phyloP scores from a whole-genome alignment of 2,329 filamentous ascomycete species.

The Hirsutella rhossiliensis region DNA sequence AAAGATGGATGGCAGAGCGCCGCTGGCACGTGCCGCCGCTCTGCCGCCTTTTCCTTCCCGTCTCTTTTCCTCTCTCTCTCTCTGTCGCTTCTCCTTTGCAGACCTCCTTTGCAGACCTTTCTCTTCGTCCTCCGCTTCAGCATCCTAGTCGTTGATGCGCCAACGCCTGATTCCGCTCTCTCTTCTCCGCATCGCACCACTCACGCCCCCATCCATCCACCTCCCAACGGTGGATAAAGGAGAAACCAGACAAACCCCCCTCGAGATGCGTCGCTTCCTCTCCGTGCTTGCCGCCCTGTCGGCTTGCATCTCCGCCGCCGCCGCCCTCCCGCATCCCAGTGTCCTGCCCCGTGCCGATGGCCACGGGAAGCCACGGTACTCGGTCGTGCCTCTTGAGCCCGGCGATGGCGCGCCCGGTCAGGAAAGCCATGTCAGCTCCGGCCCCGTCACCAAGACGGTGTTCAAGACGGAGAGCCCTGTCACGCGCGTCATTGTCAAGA shows the following conservation, averaged over 20 bases:
- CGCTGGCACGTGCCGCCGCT: too few relatives aligned
- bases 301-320: constrained; percentile 11
- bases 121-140: too few relatives aligned
- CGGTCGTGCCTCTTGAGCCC: constrained; percentile 26
- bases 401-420: constrained; percentile 10
- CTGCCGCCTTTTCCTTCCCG: too few relatives aligned
- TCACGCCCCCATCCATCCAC: not conserved
- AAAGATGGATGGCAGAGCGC: not conserved
- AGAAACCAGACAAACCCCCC: not conserved
- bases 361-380: constrained; percentile 20
- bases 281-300: constrained; percentile 18
- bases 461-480: constrained; percentile 14
- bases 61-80: too few relatives aligned
- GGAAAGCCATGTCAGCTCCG: constrained; percentile 6
- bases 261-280: constrained; percentile 18
- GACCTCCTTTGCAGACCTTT: too few relatives aligned
- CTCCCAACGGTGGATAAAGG: not conserved
- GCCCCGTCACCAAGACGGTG: constrained; percentile 20
- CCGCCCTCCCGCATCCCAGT: constrained; percentile 16
- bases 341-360: constrained; percentile 11
- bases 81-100: too few relatives aligned
- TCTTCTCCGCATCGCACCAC: not conserved
- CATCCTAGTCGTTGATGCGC: too few relatives aligned
- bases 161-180: too few relatives aligned
- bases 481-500: constrained; percentile 16